Conservation (phyloP, 75 land plant species). For the Pseudotsuga menziesii region DNA sequence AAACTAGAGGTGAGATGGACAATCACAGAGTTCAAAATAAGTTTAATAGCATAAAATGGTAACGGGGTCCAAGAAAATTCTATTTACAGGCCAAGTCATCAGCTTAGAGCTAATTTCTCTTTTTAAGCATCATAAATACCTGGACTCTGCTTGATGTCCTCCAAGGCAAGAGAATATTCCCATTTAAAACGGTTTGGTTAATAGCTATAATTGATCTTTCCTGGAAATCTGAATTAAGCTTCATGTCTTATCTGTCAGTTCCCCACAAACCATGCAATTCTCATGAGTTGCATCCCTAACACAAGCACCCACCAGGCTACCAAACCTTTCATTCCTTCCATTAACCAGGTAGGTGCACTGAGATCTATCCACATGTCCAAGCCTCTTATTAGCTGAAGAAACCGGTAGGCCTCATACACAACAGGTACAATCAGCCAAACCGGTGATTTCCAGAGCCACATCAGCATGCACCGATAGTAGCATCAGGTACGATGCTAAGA, state of each 20-base stretch:
- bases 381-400: constrained; percentile 68
- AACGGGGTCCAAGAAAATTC: background rate
- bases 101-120: background rate
- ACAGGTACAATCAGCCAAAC: constrained; percentile 69
- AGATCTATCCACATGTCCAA: constrained; percentile 52
- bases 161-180: background rate
- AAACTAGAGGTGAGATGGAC: background rate
- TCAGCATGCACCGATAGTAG: constrained; percentile 58
- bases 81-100: background rate
- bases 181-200: background rate
- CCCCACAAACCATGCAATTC: constrained; percentile 80
- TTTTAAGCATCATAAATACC: background rate
- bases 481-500: constrained; percentile 60
- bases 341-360: constrained; percentile 52
- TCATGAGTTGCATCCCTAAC: constrained; percentile 74
- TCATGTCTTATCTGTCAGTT: constrained; percentile 2
- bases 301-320: constrained; percentile 73
- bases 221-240: background rate
- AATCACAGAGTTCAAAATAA: background rate
- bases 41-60: background rate
- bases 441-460: constrained; percentile 79
- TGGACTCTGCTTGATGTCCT: background rate
- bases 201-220: background rate
- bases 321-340: constrained; percentile 41
- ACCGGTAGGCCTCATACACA: constrained; percentile 64